Percentiles rank a stretch among this genome's conserved stretches.
Conservation (phyloP, 768 basidiomycete species). For the Tylopilus felleus region DNA sequence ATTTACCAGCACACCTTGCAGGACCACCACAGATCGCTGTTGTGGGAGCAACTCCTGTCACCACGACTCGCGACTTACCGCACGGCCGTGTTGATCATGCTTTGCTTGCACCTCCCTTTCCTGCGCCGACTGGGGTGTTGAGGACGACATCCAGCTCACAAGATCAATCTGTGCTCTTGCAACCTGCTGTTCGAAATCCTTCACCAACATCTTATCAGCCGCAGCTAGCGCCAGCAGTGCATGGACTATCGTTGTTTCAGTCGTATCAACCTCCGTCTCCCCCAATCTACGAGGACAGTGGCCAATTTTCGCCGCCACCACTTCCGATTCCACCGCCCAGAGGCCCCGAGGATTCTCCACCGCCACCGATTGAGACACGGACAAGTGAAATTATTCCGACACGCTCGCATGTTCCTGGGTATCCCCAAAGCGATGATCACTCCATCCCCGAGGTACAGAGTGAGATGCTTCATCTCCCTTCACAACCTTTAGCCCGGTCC, state of each 20-base stretch:
- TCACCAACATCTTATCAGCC: slow-evolving; percentile 17
- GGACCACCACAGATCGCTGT: slow-evolving; percentile 31
- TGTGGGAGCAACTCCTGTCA: slow-evolving; percentile 28
- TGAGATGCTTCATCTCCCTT: slow-evolving; percentile 25
- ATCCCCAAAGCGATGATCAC: not conserved
- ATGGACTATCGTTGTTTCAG: slow-evolving; percentile 25
- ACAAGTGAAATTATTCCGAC: slow-evolving; percentile 24
- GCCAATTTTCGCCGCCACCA: slow-evolving; percentile 28
- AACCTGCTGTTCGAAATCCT: slow-evolving; percentile 9
- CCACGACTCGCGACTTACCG: slow-evolving; percentile 21
- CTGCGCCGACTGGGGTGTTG: slow-evolving; percentile 24
- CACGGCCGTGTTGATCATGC: slow-evolving; percentile 19
- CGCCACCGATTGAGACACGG: slow-evolving; percentile 23
- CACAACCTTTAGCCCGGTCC: not conserved
- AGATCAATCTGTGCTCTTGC: slow-evolving; percentile 16
- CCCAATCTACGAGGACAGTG: slow-evolving; percentile 11
- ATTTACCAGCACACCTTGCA: slow-evolving; percentile 8
- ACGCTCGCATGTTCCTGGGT: slow-evolving; percentile 12
- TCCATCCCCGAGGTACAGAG: slow-evolving; percentile 17
- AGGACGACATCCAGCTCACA: slow-evolving; percentile 24
- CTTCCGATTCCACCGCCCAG: slow-evolving; percentile 30
- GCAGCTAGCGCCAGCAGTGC: slow-evolving; percentile 2
- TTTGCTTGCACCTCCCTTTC: slow-evolving; percentile 27
- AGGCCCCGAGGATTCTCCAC: slow-evolving; percentile 19
- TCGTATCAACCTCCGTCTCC: slow-evolving; percentile 23